Evolutionary conservation across 1,139 yeast genomes (phyloP), one percentile per base, ranked within the genome.

Genomic region (Pichia sp.): DNA sequence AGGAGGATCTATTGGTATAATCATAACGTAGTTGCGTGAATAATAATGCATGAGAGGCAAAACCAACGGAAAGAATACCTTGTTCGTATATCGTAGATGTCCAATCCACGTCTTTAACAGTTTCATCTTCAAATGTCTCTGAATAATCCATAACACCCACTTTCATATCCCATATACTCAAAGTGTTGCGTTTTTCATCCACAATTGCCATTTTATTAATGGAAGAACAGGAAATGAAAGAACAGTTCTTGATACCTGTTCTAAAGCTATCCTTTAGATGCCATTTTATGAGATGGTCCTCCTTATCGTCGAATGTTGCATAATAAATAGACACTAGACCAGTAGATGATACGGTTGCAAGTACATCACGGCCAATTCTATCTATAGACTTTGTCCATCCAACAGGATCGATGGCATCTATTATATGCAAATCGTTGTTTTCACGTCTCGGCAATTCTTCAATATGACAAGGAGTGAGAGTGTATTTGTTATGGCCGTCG

Each of bases 21-120:
- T 88, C 96, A 55, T 82, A 86, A 39, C 96, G 70, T 43, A 85
- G 63, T 55, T 87, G 95, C 0, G 94, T 79, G 53, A 80, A 86
- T 12, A 86, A 59, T 5, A 79, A 56, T 1, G 83, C 84, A 40
- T 69, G 66, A 15, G 74, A 61, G 10, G 63, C 61, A 49, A 85
- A 87, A 0, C 96, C 96, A 23, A 87, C 77, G 0, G 94, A 82
- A 22, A 88, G 63, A 10, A 88, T 73, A 31, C 87, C 82, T 58
- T 82, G 91, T 9, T 69, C 77, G 49, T 53, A 72, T 17, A 73
- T 72, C 0, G 91, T 74, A 39, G 77, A 69, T 0, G 94, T 83
- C 96, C 96, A 88, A 59, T 80, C 88, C 16, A 80, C 58, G 48
- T 78, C 87, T n/a, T 62, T 58, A 6, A 78, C 70, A 3, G 55